Evolutionary conservation across 2,329 filamentous ascomycete species (phyloP).

Genomic region (Taxawa tesnikishii): DNA sequence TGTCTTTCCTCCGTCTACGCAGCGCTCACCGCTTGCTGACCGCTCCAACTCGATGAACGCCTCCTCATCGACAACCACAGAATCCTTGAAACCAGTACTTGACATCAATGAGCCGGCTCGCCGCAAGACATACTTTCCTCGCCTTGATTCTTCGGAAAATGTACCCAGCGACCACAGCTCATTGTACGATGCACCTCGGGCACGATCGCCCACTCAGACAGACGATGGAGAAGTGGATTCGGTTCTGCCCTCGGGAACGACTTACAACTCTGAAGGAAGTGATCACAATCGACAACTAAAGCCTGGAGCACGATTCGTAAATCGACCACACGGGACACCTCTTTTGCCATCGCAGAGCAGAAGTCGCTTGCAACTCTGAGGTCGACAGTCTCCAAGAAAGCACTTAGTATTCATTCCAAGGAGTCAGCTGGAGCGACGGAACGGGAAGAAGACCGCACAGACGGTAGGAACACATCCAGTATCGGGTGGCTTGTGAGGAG

Average conservation of each 20-base stretch:
- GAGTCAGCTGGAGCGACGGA: conserved; percentile 2
- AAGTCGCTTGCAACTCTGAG: conserved; percentile 27
- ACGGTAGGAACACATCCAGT: no score
- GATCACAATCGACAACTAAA: conserved; percentile 1
- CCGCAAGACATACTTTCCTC: no score
- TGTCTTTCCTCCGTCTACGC: no score
- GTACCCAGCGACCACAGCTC: conserved; percentile 11
- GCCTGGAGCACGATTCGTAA: conserved; percentile 11
- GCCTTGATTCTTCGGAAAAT: conserved; percentile 6
- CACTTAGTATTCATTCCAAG: conserved; percentile 10
- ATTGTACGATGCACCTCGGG: conserved; percentile 10
- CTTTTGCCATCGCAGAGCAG: conserved; percentile 32
- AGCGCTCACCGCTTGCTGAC: not conserved
- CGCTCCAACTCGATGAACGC: not conserved
- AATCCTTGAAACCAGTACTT: not conserved
- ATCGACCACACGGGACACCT: conserved; percentile 21
- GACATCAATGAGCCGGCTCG: no score
- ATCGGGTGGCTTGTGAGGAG: no score
- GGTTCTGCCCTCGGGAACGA: no score
- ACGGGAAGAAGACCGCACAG: no score
- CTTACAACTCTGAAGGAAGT: no score
- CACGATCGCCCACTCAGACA: not conserved
- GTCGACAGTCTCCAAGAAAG: conserved; percentile 17
- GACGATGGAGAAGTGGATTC: no score
- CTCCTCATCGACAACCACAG: not conserved